Percentiles rank a stretch among this genome's conserved stretches.
Evolutionary conservation across 2,329 filamentous ascomycete genomes (phyloP).

Genomic region (Colletotrichum gigasporum): DNA sequence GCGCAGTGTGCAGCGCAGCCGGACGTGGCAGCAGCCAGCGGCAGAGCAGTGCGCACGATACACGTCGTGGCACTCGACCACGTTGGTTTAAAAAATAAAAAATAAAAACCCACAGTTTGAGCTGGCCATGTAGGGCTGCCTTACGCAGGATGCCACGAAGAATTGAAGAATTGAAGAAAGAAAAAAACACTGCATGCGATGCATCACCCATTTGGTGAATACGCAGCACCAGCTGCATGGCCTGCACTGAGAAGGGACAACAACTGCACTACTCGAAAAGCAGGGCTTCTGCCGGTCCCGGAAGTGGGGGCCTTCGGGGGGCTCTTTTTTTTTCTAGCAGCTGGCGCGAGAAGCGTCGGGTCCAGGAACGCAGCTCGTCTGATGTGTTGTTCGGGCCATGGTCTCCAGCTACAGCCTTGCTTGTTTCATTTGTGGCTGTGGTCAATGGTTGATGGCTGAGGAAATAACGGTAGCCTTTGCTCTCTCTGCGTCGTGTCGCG

Average conservation of each 20-base stretch:
- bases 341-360: conserved; percentile 29
- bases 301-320: conserved; percentile 3
- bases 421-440: conserved; percentile 25
- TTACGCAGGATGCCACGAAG: too few relatives aligned
- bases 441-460: neutral
- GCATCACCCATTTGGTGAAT: neutral
- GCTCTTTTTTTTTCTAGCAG: neutral
- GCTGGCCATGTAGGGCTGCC: conserved; percentile 21
- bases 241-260: neutral
- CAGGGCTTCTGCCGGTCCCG: conserved; percentile 19
- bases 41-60: neutral
- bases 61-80: too few relatives aligned
- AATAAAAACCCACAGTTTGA: neutral
- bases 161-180: too few relatives aligned
- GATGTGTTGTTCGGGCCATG: conserved; percentile 15
- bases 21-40: neutral
- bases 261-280: neutral
- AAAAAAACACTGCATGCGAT: too few relatives aligned
- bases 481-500: too few relatives aligned
- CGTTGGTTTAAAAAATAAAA: too few relatives aligned
- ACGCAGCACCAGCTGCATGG: neutral
- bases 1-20: neutral
- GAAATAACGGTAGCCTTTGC: neutral
- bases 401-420: conserved; percentile 26
- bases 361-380: conserved; percentile 23